A percentile compares a stretch with the other conserved stretches of the same genome.
Evolutionary conservation across 257 asterid genomes (phyloP).

Genomic region (Solanum tacnaense): DNA sequence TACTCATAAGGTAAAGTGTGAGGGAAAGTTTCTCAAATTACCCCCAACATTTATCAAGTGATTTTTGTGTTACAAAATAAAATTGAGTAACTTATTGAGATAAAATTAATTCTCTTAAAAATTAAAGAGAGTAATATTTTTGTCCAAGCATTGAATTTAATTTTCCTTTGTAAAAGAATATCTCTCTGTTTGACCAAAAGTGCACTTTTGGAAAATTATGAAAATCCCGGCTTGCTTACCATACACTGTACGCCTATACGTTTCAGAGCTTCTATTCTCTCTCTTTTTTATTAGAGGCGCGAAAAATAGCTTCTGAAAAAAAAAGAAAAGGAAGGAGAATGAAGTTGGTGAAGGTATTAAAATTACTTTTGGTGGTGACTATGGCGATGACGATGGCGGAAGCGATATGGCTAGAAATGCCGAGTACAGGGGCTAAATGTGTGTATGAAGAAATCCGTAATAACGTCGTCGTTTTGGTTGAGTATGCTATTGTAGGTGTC

Average conservation of each 20-base stretch:
- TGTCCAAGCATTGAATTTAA: too few species aligned
- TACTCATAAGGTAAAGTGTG: not conserved
- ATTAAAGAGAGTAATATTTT: too few species aligned
- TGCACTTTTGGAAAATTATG: not conserved
- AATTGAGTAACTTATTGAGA: too few species aligned
- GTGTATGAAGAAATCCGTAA: conserved; percentile 54
- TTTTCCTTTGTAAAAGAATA: too few species aligned
- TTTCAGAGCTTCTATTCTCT: not conserved
- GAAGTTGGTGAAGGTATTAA: not conserved
- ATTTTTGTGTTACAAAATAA: not conserved
- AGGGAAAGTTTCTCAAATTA: not conserved
- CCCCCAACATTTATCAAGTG: not conserved
- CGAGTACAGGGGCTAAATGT: conserved; percentile 51
- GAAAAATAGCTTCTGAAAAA: not conserved
- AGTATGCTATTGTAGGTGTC: conserved; percentile 51
- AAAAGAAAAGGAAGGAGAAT: not conserved
- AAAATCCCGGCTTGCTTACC: not conserved
- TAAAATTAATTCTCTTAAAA: too few species aligned
- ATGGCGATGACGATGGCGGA: conserved; percentile 26
- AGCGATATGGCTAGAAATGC: conserved; percentile 62
- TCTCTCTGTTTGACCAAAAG: not conserved
- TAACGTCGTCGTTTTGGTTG: conserved; percentile 58
- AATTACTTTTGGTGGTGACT: not conserved
- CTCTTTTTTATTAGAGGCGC: not conserved
- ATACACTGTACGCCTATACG: not conserved